phyloP scores from a whole-genome alignment of 148 eudicot genomes.

The Chenopodium berlandieri region DNA sequence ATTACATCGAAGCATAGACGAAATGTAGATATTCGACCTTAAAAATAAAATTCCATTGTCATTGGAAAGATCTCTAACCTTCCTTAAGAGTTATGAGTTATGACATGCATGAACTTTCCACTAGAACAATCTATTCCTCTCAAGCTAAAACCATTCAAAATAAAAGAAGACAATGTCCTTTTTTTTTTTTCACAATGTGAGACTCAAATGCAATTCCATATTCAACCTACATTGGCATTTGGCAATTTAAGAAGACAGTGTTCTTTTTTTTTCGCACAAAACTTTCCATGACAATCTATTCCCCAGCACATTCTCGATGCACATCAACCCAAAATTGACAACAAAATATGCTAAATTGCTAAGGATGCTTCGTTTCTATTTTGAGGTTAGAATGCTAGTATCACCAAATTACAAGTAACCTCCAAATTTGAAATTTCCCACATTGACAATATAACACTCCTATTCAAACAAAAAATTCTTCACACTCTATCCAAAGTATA shows the following conservation, averaged over 20 bases:
- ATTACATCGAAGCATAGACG: too few relatives aligned
- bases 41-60: too few relatives aligned
- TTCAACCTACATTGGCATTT: neutral
- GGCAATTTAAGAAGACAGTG: neutral
- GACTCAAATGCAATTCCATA: neutral
- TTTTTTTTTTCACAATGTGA: neutral
- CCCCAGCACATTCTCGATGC: neutral
- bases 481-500: neutral
- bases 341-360: neutral
- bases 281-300: neutral
- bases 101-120: neutral
- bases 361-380: neutral
- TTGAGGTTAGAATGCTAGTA: neutral
- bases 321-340: neutral
- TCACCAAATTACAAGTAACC: neutral
- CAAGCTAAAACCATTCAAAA: neutral
- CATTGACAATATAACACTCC: neutral
- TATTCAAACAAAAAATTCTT: neutral
- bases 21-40: too few relatives aligned
- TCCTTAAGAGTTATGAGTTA: neutral
- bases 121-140: neutral
- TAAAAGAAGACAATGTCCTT: too few relatives aligned
- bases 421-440: neutral
- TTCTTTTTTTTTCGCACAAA: neutral
- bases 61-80: too few relatives aligned